Evolutionary conservation across 108 stramenopile genomes (phyloP).

Genomic region (Cyclotella choctawhatcheeana): DNA sequence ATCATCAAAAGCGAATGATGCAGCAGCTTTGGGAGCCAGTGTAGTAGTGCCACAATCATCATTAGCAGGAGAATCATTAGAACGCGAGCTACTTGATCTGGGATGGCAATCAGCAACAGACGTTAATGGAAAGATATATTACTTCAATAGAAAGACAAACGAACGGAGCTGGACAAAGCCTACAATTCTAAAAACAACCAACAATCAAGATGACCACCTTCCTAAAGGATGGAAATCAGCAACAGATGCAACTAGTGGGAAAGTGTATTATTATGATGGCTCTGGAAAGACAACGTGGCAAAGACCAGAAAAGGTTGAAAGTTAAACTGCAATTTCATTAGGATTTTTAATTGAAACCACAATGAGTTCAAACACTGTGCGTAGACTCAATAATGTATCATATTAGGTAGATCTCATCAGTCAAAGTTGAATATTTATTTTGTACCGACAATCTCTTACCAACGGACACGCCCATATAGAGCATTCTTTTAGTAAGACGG

Average conservation of each 20-base stretch:
- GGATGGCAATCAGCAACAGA: conserved; percentile 62
- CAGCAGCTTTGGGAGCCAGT: conserved; percentile 37
- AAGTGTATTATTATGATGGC: conserved; percentile 72
- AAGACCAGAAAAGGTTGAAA: conserved; percentile 46
- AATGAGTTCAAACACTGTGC: no score
- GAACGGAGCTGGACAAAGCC: conserved; percentile 71
- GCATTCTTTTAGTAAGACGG: conserved; percentile 30
- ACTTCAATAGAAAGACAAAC: conserved; percentile 67
- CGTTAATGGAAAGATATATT: conserved; percentile 76
- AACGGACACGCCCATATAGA: no score
- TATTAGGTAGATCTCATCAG: no score
- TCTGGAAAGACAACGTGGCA: conserved; percentile 76
- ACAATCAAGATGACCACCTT: conserved; percentile 29
- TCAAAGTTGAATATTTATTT: no score
- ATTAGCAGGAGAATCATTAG: conserved; percentile 11
- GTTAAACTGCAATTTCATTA: conserved; percentile 21
- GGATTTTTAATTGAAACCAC: no score
- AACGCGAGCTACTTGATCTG: conserved; percentile 31
- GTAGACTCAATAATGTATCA: no score
- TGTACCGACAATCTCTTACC: no score
- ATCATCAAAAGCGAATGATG: conserved; percentile 28
- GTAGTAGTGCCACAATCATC: conserved; percentile 7
- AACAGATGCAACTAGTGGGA: conserved; percentile 59
- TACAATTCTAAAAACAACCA: background rate
- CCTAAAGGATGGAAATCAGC: conserved; percentile 77